phyloP scores from a whole-genome alignment of 2,329 filamentous ascomycete genomes.

The Dactylellina parvicollis region DNA sequence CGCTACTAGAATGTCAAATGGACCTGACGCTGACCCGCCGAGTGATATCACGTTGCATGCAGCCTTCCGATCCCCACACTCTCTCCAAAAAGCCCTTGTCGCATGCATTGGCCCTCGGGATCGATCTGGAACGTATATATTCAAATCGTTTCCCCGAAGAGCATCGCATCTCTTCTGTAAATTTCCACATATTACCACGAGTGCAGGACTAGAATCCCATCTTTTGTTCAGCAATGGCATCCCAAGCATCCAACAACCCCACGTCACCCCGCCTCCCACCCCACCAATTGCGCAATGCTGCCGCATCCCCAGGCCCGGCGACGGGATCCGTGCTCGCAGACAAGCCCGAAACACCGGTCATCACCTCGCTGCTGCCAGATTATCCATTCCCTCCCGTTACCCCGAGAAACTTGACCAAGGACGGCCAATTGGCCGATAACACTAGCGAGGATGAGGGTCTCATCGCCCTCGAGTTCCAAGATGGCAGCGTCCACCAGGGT shows the following conservation, averaged over 20 bases:
- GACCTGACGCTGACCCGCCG: constrained; percentile 46
- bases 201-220: not conserved
- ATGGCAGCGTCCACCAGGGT: constrained; percentile 89
- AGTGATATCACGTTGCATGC: constrained; percentile 53
- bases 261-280: constrained; percentile 51
- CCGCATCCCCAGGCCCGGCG: constrained; percentile 41
- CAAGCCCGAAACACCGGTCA: constrained; percentile 32
- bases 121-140: constrained; percentile 30
- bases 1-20: not conserved
- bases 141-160: not conserved
- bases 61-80: constrained; percentile 44
- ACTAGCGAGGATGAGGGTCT: constrained; percentile 69
- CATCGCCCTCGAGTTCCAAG: constrained; percentile 89
- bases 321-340: constrained; percentile 50
- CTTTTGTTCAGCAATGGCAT: constrained; percentile 25
- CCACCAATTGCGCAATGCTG: constrained; percentile 52
- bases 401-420: constrained; percentile 65
- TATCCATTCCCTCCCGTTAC: constrained; percentile 66
- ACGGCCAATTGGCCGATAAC: constrained; percentile 55
- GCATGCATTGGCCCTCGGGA: constrained; percentile 32
- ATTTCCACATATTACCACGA: not conserved
- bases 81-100: constrained; percentile 18
- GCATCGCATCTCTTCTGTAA: not conserved
- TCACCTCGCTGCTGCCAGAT: constrained; percentile 13
- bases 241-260: constrained; percentile 51